Evolutionary conservation across 352 stramenopile genomes (phyloP).

Genomic region (Ophiocytium majus): DNA sequence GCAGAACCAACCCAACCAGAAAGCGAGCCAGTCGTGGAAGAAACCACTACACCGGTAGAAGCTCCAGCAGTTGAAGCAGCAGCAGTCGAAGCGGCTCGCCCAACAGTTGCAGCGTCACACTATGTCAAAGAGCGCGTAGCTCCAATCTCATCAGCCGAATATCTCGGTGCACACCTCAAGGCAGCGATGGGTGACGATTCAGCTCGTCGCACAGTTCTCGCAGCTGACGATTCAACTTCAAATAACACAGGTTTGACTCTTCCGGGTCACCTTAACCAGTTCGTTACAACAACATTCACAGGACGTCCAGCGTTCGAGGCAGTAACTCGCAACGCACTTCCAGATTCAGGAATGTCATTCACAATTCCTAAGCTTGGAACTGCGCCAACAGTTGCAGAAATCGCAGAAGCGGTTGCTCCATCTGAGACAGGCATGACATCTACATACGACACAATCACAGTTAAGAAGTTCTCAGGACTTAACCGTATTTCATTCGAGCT

Average conservation of each 20-base stretch:
- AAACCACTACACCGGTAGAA: conserved; percentile 6
- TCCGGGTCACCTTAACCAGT: background rate
- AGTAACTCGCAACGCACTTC: background rate
- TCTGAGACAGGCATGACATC: conserved; percentile 15
- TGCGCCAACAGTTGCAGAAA: conserved; percentile 11
- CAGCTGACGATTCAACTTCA: conserved; percentile 12
- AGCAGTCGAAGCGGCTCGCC: conserved; percentile 13
- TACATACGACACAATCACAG: conserved; percentile 9
- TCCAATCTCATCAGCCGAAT: conserved; percentile 13
- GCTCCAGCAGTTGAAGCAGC: conserved; percentile 17
- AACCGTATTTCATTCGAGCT: conserved; percentile 16
- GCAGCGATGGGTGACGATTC: background rate
- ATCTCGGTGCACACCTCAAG: background rate
- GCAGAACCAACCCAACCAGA: conserved; percentile 7
- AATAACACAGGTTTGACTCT: background rate
- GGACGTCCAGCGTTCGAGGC: background rate
- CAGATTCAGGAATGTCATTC: background rate
- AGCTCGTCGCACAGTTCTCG: conserved; percentile 12
- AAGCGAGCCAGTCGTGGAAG: conserved; percentile 14
- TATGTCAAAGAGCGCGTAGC: conserved; percentile 5
- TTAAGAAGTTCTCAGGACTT: conserved; percentile 4
- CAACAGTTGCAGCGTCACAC: conserved; percentile 3
- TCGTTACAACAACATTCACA: conserved; percentile 9
- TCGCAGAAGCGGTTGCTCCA: background rate
- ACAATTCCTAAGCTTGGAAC: conserved; percentile 15